These are phyloP conservation scores for Decorospora gaudefroyi DNA, from an alignment of 2,329 filamentous ascomycete genomes.

Conservation along the genomic window DNA sequence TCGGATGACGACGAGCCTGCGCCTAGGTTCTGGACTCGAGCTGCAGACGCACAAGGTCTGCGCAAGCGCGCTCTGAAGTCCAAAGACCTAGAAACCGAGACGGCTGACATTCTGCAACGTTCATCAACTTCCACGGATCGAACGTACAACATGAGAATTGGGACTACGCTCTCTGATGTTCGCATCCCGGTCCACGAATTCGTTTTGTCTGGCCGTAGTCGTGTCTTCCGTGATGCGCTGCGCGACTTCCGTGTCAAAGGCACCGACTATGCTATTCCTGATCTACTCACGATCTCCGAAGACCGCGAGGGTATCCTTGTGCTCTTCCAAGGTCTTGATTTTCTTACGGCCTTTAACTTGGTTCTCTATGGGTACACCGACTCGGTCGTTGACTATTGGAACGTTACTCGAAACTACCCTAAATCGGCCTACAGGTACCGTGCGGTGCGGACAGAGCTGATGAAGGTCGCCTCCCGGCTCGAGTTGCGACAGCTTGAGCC, in stretches of 20 bases:
- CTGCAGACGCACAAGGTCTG: constrained; percentile 56
- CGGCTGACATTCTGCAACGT: constrained; percentile 54
- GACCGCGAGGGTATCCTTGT: constrained; percentile 61
- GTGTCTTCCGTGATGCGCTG: constrained; percentile 62
- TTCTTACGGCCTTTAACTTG: constrained; percentile 78
- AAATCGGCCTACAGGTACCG: constrained; percentile 73
- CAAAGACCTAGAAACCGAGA: constrained; percentile 67
- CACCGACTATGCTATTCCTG: constrained; percentile 61
- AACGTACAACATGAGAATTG: constrained; percentile 52
- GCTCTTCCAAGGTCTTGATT: constrained; percentile 71
- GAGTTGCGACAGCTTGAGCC: constrained; percentile 73
- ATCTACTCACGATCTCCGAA: constrained; percentile 63
- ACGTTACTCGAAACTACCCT: constrained; percentile 69
- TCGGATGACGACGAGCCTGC: constrained; percentile 52
- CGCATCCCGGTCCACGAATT: constrained; percentile 82
- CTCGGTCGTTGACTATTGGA: constrained; percentile 81
- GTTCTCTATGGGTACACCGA: constrained; percentile 83
- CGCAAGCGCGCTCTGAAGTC: constrained; percentile 64
- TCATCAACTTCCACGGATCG: constrained; percentile 46
- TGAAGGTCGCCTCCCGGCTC: constrained; percentile 76
- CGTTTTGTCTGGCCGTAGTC: constrained; percentile 74
- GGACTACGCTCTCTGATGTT: constrained; percentile 67
- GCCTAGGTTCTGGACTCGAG: constrained; percentile 57
- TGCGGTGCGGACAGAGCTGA: constrained; percentile 80
- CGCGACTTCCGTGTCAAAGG: constrained; percentile 62